These are phyloP conservation scores for Xylariaceae sp. DNA, from an alignment of 2,329 filamentous ascomycete genomes.

Conservation along the genomic window DNA sequence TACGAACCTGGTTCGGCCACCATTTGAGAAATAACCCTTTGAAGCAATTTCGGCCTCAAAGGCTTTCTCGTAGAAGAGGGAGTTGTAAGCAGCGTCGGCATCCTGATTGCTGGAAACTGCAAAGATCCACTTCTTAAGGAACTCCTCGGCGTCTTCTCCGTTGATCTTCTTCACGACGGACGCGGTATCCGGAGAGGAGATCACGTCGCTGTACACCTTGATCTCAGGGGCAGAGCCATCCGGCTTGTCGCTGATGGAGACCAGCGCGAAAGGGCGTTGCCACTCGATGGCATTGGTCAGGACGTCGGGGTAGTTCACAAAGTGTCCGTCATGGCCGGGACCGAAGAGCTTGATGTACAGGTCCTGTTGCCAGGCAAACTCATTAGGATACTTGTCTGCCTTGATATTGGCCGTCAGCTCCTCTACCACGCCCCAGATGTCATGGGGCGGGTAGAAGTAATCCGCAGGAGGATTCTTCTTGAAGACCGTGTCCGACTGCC, in stretches of 20 bases:
- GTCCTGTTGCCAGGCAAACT: constrained; percentile 51
- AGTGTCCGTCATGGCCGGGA: constrained; percentile 51
- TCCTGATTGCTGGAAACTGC: constrained; percentile 47
- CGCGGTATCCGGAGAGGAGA: constrained; percentile 40
- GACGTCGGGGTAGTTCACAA: constrained; percentile 50
- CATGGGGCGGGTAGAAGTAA: constrained; percentile 48
- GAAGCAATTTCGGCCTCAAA: constrained; percentile 41
- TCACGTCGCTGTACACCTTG: constrained; percentile 45
- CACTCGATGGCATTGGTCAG: constrained; percentile 48
- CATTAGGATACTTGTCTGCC: constrained; percentile 46
- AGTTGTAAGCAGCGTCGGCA: constrained; percentile 50
- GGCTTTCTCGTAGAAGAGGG: constrained; percentile 48
- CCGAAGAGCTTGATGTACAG: constrained; percentile 48
- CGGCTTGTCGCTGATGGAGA: constrained; percentile 42
- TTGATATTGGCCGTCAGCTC: constrained; percentile 42
- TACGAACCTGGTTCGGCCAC: constrained; percentile 42
- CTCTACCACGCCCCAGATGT: constrained; percentile 47
- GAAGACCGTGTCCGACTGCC: constrained; percentile 48
- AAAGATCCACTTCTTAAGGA: constrained; percentile 40
- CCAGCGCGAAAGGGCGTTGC: constrained; percentile 40
- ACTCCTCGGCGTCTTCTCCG: constrained; percentile 40
- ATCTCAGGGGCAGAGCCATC: constrained; percentile 38
- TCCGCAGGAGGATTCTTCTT: constrained; percentile 47
- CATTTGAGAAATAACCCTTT: constrained; percentile 47
- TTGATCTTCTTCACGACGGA: constrained; percentile 42